These are phyloP conservation scores for Durio zibethinus DNA, from an alignment of 345 rosid genomes.

Conservation along the genomic window DNA sequence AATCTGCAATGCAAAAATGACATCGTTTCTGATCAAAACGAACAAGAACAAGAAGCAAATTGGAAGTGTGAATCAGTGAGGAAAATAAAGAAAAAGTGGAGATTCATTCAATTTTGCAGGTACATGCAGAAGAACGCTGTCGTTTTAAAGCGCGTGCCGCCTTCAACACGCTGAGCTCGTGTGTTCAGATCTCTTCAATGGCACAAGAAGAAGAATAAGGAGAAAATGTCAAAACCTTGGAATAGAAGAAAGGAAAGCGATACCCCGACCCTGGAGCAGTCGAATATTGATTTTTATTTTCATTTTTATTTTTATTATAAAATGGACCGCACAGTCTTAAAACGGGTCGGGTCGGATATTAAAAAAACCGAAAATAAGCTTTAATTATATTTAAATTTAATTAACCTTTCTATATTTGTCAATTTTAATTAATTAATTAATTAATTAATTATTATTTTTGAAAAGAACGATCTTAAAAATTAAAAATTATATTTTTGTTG, in stretches of 20 bases:
- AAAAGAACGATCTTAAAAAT: too few species aligned
- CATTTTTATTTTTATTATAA: not conserved
- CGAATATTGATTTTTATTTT: not conserved
- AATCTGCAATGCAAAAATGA: not conserved
- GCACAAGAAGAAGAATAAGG: slow-evolving; percentile 2
- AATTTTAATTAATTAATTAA: too few species aligned
- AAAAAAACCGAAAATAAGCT: not conserved
- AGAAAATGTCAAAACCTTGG: slow-evolving; percentile 11
- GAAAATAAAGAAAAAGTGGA: not conserved
- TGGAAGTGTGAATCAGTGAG: not conserved
- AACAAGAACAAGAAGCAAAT: not conserved
- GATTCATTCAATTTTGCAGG: not conserved
- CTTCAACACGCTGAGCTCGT: slow-evolving; percentile 4
- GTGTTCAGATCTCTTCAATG: slow-evolving; percentile 15
- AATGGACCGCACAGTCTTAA: not conserved
- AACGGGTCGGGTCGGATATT: not conserved
- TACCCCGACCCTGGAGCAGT: not conserved
- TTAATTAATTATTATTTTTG: too few species aligned
- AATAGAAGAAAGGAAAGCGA: not conserved
- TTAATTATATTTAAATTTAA: too few species aligned
- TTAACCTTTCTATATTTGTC: too few species aligned
- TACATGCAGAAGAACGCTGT: slow-evolving; percentile 2
- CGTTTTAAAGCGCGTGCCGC: not conserved
- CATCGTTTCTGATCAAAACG: not conserved
- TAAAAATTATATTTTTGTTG: too few species aligned